phyloP scores from a whole-genome alignment of 1,284 basidiomycete genomes.

The Flammula alnicola region DNA sequence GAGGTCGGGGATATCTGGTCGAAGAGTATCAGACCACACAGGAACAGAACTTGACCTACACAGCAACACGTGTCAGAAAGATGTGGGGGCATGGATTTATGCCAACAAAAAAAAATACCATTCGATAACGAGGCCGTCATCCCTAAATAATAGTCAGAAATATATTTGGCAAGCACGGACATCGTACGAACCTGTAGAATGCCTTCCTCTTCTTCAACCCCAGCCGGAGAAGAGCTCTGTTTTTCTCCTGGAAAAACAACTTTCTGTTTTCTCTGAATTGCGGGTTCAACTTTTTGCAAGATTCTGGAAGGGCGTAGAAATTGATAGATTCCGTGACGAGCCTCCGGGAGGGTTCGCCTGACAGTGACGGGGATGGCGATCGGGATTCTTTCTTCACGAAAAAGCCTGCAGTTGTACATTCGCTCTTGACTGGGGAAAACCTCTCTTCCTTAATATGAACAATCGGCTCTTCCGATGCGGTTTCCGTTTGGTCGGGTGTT shows the following conservation, averaged over 20 bases:
- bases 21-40: constrained; percentile 37
- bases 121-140: constrained; percentile 38
- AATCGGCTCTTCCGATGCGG: not conserved
- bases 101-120: constrained; percentile 19
- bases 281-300: constrained; percentile 28
- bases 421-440: not conserved
- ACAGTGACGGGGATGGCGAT: constrained; percentile 8
- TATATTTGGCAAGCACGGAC: not conserved
- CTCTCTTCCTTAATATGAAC: not conserved
- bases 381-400: constrained; percentile 12
- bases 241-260: constrained; percentile 24
- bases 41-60: constrained; percentile 30
- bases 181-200: constrained; percentile 15
- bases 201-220: constrained; percentile 29
- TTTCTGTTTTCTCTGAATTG: constrained; percentile 25
- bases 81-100: not conserved
- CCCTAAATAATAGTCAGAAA: constrained; percentile 22
- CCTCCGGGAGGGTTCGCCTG: constrained; percentile 15
- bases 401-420: not conserved
- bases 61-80: not conserved
- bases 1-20: constrained; percentile 21
- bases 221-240: constrained; percentile 17
- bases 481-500: not conserved
- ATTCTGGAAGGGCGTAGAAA: constrained; percentile 29
- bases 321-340: constrained; percentile 30